phyloP scores from a whole-genome alignment of 192 early-diverging fungal genomes.

The Backusella morwellensis region DNA sequence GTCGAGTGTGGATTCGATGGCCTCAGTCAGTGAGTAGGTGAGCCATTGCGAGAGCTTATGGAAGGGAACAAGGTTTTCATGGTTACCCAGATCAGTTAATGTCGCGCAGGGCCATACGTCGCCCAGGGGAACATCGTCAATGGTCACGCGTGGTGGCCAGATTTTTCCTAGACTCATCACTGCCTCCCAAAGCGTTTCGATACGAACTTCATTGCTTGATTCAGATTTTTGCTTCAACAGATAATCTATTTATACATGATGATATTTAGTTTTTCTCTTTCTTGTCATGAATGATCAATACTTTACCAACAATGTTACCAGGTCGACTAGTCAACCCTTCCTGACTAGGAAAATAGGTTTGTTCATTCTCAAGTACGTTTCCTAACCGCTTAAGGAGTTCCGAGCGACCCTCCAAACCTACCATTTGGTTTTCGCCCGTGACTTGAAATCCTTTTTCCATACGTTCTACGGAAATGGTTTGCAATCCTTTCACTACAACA shows the following conservation, averaged over 20 bases:
- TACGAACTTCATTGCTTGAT: slow-evolving; percentile 41
- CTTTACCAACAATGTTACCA: slow-evolving; percentile 75
- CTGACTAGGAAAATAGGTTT: slow-evolving; percentile 57
- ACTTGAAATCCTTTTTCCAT: slow-evolving; percentile 79
- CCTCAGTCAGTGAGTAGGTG: slow-evolving; percentile 88
- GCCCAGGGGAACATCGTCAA: slow-evolving; percentile 78
- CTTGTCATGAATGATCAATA: neutral
- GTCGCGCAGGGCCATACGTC: slow-evolving; percentile 87
- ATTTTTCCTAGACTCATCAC: slow-evolving; percentile 79
- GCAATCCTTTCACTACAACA: slow-evolving; percentile 44
- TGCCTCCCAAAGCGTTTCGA: slow-evolving; percentile 75
- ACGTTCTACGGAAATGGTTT: slow-evolving; percentile 45
- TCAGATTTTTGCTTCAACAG: slow-evolving; percentile 1
- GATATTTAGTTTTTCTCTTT: neutral
- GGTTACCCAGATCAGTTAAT: slow-evolving; percentile 41
- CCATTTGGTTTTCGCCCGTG: slow-evolving; percentile 69
- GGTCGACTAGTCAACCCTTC: slow-evolving; percentile 58
- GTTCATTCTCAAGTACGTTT: slow-evolving; percentile 43
- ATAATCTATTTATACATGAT: slow-evolving; percentile 9
- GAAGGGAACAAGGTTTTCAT: slow-evolving; percentile 66
- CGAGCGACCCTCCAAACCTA: slow-evolving; percentile 76
- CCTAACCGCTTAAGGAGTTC: slow-evolving; percentile 68
- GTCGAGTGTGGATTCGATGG: slow-evolving; percentile 47
- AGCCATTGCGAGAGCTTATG: slow-evolving; percentile 98
- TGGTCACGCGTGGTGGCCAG: slow-evolving; percentile 78